These are phyloP conservation scores for Clavariopsis aquatica DNA, from an alignment of 495 filamentous ascomycete genomes.

Conservation along the genomic window DNA sequence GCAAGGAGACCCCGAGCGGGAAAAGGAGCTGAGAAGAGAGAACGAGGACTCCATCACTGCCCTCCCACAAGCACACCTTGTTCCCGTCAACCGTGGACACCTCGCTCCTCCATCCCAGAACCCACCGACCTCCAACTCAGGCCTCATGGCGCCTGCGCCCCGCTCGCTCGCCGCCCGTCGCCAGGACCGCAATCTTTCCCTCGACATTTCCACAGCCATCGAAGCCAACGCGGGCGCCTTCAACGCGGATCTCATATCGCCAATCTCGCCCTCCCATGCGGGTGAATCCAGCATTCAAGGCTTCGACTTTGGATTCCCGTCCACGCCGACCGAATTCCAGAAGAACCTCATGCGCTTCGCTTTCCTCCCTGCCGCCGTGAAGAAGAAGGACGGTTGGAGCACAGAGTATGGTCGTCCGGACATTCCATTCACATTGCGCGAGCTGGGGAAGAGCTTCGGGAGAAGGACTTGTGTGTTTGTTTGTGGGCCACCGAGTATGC, in stretches of 20 bases:
- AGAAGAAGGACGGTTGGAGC: conserved; percentile 78
- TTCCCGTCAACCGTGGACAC: conserved; percentile 40
- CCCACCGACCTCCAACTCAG: conserved; percentile 42
- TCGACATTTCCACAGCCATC: conserved; percentile 42
- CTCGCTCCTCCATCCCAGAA: conserved; percentile 52
- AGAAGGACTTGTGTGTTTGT: conserved; percentile 89
- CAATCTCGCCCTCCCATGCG: conserved; percentile 38
- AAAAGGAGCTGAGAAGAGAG: conserved; percentile 78
- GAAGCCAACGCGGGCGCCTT: conserved; percentile 34
- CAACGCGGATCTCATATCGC: conserved; percentile 21
- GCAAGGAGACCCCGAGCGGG: conserved; percentile 71
- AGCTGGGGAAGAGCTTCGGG: conserved; percentile 78
- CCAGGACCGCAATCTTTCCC: conserved; percentile 39
- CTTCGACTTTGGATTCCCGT: conserved; percentile 76
- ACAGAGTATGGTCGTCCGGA: conserved; percentile 93
- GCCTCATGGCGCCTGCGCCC: conserved; percentile 11
- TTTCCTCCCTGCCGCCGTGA: conserved; percentile 63
- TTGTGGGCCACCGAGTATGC: conserved; percentile 84
- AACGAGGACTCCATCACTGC: conserved; percentile 82
- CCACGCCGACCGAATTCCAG: conserved; percentile 74
- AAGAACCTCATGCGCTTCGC: conserved; percentile 85
- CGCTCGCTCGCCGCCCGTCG: conserved; percentile 33
- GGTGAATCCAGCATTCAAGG: conserved; percentile 46
- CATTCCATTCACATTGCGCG: conserved; percentile 76
- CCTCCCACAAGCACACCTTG: conserved; percentile 61